Evolutionary conservation across 768 basidiomycete genomes (phyloP).

Genomic region (Stropharia rugosoannulata): DNA sequence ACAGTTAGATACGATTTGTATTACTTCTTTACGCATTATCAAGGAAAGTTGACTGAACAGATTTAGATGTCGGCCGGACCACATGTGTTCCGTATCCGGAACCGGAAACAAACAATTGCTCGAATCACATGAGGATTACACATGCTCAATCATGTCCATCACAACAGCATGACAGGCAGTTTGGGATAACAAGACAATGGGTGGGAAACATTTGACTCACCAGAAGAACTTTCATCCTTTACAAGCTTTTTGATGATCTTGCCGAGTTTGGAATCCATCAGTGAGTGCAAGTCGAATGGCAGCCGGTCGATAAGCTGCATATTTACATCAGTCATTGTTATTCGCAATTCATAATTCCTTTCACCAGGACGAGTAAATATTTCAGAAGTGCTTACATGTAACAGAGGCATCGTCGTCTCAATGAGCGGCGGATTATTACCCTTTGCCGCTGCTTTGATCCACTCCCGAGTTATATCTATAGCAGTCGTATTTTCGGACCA

Average conservation of each 20-base stretch:
- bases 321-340: slow-evolving; percentile 2
- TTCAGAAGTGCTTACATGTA: slow-evolving; percentile 64
- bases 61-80: slow-evolving; percentile 5
- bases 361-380: slow-evolving; percentile 1
- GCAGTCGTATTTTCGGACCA: slow-evolving; percentile 78
- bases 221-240: slow-evolving; percentile 73
- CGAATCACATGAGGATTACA: slow-evolving; percentile 16
- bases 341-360: neutral
- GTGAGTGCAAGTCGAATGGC: slow-evolving; percentile 67
- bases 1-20: slow-evolving; percentile 67
- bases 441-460: slow-evolving; percentile 71
- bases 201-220: slow-evolving; percentile 52
- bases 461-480: slow-evolving; percentile 78
- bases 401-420: slow-evolving; percentile 82
- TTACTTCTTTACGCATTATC: slow-evolving; percentile 41
- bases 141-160: neutral
- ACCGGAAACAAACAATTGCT: slow-evolving; percentile 1
- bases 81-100: neutral
- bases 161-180: slow-evolving; percentile 5
- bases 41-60: slow-evolving; percentile 13
- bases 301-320: slow-evolving; percentile 80
- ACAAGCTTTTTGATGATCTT: slow-evolving; percentile 76
- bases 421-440: slow-evolving; percentile 56
- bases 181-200: neutral
- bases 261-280: slow-evolving; percentile 74